A percentile compares a stretch with the other conserved stretches of the same genome.
phyloP scores from a whole-genome alignment of 2,329 filamentous ascomycete species.

The Domatiomyces globalis region DNA sequence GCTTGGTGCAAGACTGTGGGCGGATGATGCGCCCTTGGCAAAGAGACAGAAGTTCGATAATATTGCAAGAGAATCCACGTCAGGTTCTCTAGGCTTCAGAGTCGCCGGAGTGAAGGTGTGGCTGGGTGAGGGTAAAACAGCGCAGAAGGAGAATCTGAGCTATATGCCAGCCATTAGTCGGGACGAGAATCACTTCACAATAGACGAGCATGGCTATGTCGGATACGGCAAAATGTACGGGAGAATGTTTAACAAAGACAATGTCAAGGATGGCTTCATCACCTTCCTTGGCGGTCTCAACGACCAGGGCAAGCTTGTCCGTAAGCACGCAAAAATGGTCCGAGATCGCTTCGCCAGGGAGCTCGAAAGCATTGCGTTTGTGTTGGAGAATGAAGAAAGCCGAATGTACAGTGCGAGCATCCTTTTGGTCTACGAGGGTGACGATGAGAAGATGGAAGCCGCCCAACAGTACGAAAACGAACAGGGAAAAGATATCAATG shows the following conservation, averaged over 20 bases:
- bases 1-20: constrained; percentile 74
- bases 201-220: constrained; percentile 39
- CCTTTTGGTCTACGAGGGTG: constrained; percentile 53
- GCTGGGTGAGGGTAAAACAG: constrained; percentile 24
- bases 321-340: constrained; percentile 32
- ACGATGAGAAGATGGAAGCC: constrained; percentile 39
- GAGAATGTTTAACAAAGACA: constrained; percentile 40
- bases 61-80: constrained; percentile 9
- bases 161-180: neutral
- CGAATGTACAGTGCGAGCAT: constrained; percentile 55
- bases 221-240: constrained; percentile 55
- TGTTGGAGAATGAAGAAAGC: constrained; percentile 44
- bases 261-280: constrained; percentile 43
- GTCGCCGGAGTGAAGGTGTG: constrained; percentile 53
- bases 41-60: constrained; percentile 13
- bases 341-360: constrained; percentile 28
- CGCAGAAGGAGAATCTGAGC: constrained; percentile 13
- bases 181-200: constrained; percentile 21
- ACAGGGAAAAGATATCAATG: constrained; percentile 9
- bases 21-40: constrained; percentile 47
- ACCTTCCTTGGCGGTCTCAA: constrained; percentile 36
- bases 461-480: constrained; percentile 33
- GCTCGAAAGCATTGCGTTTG: constrained; percentile 31
- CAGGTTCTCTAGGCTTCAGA: constrained; percentile 42
- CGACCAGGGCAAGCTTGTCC: constrained; percentile 10